These are phyloP conservation scores for Canna indica DNA, from an alignment of 176 grass and related monocot species.

Conservation along the genomic window DNA sequence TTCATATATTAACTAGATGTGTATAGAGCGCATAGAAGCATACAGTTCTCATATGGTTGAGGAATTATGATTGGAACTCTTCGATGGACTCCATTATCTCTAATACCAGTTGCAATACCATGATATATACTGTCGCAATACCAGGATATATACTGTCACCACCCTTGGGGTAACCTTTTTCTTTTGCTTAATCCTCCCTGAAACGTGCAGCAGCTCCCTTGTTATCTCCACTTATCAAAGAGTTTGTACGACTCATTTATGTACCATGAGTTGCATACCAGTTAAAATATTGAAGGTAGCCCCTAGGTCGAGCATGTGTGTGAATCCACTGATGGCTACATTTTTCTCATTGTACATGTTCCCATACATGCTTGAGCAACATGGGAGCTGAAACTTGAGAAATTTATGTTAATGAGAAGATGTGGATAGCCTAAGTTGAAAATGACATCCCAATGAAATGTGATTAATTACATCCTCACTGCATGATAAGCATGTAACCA, in stretches of 20 bases:
- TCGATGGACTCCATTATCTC: constrained; percentile 30
- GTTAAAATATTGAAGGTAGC: constrained; percentile 98
- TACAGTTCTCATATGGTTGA: constrained; percentile 70
- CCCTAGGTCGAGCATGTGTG: constrained; percentile 87
- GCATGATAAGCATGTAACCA: no score
- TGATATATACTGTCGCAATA: no score
- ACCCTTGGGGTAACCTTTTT: constrained; percentile 45
- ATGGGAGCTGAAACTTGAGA: neutral
- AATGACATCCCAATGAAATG: no score
- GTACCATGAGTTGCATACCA: constrained; percentile 99
- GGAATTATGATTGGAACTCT: constrained; percentile 80
- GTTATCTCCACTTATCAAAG: constrained; percentile 93
- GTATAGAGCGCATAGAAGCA: constrained; percentile 18
- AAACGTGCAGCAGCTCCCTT: constrained; percentile 94
- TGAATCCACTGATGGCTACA: constrained; percentile 90
- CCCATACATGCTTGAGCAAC: constrained; percentile 46
- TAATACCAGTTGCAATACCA: no score
- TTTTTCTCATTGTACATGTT: constrained; percentile 77
- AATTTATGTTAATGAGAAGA: neutral
- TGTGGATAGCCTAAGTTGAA: no score
- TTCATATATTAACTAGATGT: neutral
- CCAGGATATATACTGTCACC: no score
- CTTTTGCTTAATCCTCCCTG: constrained; percentile 85
- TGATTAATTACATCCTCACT: no score
- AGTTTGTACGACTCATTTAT: constrained; percentile 93